A percentile compares a stretch with the other conserved stretches of the same genome.
phyloP scores from a whole-genome alignment of 75 land plant genomes.

The Larix kaempferi region DNA sequence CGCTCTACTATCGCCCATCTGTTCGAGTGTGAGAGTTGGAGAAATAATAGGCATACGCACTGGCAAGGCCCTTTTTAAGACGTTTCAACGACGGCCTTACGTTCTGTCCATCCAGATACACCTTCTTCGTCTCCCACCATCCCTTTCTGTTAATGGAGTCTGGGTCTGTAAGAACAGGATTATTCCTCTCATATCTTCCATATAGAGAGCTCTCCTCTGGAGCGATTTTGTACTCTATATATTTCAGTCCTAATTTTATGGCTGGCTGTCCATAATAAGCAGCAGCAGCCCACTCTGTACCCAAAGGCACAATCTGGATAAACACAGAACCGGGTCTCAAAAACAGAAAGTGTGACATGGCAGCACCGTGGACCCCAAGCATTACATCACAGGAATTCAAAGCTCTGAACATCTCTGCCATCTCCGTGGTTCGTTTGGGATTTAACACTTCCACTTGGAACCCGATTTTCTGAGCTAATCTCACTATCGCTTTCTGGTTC shows the following conservation, averaged over 20 bases:
- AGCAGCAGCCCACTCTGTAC: conserved; percentile 44
- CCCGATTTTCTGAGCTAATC: conserved; percentile 17
- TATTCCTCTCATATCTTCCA: conserved; percentile 15
- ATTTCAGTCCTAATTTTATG: conserved; percentile 28
- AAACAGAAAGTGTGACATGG: conserved; percentile 49
- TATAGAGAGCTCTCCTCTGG: conserved; percentile 44
- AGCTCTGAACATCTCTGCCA: conserved; percentile 15
- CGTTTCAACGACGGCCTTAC: conserved; percentile 17
- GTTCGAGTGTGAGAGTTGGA: no score
- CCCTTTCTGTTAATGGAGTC: conserved; percentile 24
- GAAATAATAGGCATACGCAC: conserved; percentile 3
- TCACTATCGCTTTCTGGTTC: conserved; percentile 21
- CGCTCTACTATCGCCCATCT: no score
- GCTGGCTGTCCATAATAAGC: conserved; percentile 45
- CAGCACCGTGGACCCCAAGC: conserved; percentile 53
- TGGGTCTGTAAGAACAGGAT: conserved; percentile 28
- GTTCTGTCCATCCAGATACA: conserved; percentile 41
- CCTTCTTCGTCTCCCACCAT: conserved; percentile 39
- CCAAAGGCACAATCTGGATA: conserved; percentile 42
- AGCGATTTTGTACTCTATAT: conserved; percentile 27
- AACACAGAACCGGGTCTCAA: conserved; percentile 39
- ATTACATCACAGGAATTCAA: conserved; percentile 27
- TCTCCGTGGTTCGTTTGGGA: conserved; percentile 21
- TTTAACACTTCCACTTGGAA: conserved; percentile 23
- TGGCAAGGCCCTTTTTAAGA: not conserved